phyloP scores from a whole-genome alignment of 768 basidiomycete genomes.

The Kondoa subrosea region DNA sequence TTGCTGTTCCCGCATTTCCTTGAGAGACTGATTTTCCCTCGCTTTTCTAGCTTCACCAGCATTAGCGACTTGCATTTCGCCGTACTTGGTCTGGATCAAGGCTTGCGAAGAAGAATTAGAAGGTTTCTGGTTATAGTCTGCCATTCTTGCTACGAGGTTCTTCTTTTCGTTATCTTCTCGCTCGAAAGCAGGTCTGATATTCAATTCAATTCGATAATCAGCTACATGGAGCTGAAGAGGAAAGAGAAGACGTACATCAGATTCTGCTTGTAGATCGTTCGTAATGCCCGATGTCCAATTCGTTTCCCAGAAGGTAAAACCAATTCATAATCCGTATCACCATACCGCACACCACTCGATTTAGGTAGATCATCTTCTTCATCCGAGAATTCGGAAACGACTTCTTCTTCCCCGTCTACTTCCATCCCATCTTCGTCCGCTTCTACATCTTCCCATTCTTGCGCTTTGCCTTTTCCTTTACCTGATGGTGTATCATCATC shows the following conservation, averaged over 20 bases:
- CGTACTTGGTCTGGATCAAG: conserved; percentile 67
- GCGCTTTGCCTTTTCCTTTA: conserved; percentile 27
- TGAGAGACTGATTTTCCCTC: conserved; percentile 65
- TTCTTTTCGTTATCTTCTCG: conserved; percentile 21
- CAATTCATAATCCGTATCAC: conserved; percentile 68
- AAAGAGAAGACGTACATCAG: conserved; percentile 25
- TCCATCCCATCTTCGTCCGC: conserved; percentile 32
- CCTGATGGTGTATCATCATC: conserved; percentile 32
- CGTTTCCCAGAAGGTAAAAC: conserved; percentile 82
- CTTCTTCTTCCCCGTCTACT: conserved; percentile 31
- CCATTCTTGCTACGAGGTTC: conserved; percentile 12
- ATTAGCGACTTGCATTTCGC: conserved; percentile 68
- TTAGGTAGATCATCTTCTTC: conserved; percentile 22
- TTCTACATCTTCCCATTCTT: conserved; percentile 31
- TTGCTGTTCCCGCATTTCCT: conserved; percentile 72
- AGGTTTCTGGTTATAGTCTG: conserved; percentile 31
- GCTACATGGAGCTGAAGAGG: conserved; percentile 35
- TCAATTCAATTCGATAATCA: neutral
- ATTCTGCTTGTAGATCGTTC: conserved; percentile 66
- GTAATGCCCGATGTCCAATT: conserved; percentile 78
- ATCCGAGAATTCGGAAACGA: conserved; percentile 30
- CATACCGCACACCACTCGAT: conserved; percentile 44
- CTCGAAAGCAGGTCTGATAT: conserved; percentile 20
- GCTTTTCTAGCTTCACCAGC: conserved; percentile 89
- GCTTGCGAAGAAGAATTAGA: conserved; percentile 47